These are phyloP conservation scores for Fusarium protoensiforme DNA, from an alignment of 2,329 filamentous ascomycete genomes.

Conservation along the genomic window DNA sequence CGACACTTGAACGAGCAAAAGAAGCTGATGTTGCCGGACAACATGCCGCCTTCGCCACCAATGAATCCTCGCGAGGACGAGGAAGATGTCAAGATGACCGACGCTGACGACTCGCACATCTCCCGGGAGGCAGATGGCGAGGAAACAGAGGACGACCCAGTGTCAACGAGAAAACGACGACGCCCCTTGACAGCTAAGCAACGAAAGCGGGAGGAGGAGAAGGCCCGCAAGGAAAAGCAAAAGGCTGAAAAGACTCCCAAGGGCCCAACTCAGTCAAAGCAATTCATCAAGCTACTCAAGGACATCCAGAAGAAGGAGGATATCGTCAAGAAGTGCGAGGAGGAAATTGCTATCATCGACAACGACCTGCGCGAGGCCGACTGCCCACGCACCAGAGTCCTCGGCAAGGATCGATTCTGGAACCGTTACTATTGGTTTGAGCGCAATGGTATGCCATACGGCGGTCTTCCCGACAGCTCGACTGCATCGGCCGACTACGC, in stretches of 20 bases:
- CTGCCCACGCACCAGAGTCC: conserved; percentile 86
- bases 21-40: conserved; percentile 79
- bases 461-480: conserved; percentile 86
- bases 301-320: conserved; percentile 91
- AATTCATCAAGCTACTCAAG: conserved; percentile 87
- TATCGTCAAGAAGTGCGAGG: conserved; percentile 82
- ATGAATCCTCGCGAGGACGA: conserved; percentile 60
- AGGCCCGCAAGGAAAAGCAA: conserved; percentile 65
- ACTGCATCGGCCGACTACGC: conserved; percentile 89
- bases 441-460: conserved; percentile 97
- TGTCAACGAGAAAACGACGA: conserved; percentile 63
- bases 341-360: conserved; percentile 85
- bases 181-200: conserved; percentile 72
- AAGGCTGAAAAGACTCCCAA: conserved; percentile 71
- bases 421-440: conserved; percentile 99
- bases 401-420: conserved; percentile 97
- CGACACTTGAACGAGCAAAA: conserved; percentile 77
- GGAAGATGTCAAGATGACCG: conserved; percentile 70
- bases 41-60: conserved; percentile 72
- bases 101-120: conserved; percentile 69
- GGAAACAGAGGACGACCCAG: conserved; percentile 77
- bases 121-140: conserved; percentile 72
- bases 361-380: conserved; percentile 94
- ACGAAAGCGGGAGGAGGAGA: conserved; percentile 81
- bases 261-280: conserved; percentile 82